A percentile compares a stretch with the other conserved stretches of the same genome.
phyloP scores from a whole-genome alignment of 805 yeast species.

The Ogataea philodendri region DNA sequence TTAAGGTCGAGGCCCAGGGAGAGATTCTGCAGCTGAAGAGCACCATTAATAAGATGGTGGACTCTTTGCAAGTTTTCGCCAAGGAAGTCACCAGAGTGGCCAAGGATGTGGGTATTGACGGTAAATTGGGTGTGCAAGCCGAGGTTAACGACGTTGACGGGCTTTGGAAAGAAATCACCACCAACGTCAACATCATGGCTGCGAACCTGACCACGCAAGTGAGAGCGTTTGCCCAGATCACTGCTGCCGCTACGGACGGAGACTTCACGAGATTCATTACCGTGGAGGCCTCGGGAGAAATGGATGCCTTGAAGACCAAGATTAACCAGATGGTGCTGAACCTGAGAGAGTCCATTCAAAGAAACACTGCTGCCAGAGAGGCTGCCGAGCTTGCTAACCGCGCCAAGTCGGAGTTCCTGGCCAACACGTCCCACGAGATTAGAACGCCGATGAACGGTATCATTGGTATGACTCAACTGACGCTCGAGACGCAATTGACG shows the following conservation, averaged over 20 bases:
- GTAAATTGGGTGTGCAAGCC: slow-evolving; percentile 89
- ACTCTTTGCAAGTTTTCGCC: slow-evolving; percentile 82
- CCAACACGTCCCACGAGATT: slow-evolving; percentile 85
- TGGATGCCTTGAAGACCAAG: slow-evolving; percentile 67
- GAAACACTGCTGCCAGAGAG: slow-evolving; percentile 90
- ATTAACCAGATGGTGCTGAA: slow-evolving; percentile 82
- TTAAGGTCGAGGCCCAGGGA: slow-evolving; percentile 87
- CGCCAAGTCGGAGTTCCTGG: slow-evolving; percentile 86
- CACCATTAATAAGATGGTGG: slow-evolving; percentile 92
- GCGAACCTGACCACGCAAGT: slow-evolving; percentile 90
- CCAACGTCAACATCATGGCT: slow-evolving; percentile 92
- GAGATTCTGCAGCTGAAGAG: slow-evolving; percentile 82
- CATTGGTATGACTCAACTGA: slow-evolving; percentile 87
- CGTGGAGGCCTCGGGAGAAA: slow-evolving; percentile 89
- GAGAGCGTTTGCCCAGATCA: slow-evolving; percentile 88
- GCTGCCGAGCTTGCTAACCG: slow-evolving; percentile 90
- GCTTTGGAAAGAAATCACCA: slow-evolving; percentile 86
- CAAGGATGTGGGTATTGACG: slow-evolving; percentile 89
- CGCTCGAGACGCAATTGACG: slow-evolving; percentile 83
- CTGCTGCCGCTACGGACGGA: slow-evolving; percentile 93
- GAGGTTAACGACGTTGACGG: slow-evolving; percentile 91
- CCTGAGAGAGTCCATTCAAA: slow-evolving; percentile 82
- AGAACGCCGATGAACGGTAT: slow-evolving; percentile 93
- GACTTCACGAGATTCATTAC: slow-evolving; percentile 88
- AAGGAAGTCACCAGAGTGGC: slow-evolving; percentile 88